Evolutionary conservation across 371 early-diverging fungal genomes (phyloP).

Genomic region (Mucor lusitanicus): DNA sequence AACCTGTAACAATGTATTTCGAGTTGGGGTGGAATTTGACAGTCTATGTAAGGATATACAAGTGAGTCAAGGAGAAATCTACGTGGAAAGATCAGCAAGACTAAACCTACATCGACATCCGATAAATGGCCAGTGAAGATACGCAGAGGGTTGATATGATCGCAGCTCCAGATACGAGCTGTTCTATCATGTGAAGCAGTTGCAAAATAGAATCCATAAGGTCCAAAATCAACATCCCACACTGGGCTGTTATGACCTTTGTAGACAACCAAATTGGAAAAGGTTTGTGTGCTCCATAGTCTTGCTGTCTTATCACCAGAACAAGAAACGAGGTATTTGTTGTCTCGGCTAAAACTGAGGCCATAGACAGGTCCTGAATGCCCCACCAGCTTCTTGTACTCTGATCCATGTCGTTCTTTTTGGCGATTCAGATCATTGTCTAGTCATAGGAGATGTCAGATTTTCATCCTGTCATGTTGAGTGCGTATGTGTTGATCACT

Average conservation of each 20-base stretch:
- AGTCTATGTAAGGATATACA: constrained; percentile 35
- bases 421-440: constrained; percentile 56
- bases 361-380: constrained; percentile 98
- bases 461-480: not conserved
- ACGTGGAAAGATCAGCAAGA: not conserved
- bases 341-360: constrained; percentile 87
- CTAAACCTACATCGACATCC: constrained; percentile 90
- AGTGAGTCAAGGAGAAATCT: not conserved
- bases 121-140: constrained; percentile 98
- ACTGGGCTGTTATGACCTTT: constrained; percentile 98
- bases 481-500: constrained; percentile 2
- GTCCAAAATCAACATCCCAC: constrained; percentile 94
- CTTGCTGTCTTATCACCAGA: constrained; percentile 97
- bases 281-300: constrained; percentile 95
- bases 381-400: constrained; percentile 82
- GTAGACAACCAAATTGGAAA: constrained; percentile 90
- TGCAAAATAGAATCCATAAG: constrained; percentile 95
- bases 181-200: constrained; percentile 97
- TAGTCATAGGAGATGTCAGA: constrained; percentile 5
- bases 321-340: constrained; percentile 87
- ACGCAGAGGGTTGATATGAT: constrained; percentile 93
- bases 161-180: constrained; percentile 96
- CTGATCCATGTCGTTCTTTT: constrained; percentile 56
- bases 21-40: constrained; percentile 99
- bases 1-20: constrained; percentile 96